Conservation (phyloP, 441 rosid genomes). For the Bruguiera hainesii region DNA sequence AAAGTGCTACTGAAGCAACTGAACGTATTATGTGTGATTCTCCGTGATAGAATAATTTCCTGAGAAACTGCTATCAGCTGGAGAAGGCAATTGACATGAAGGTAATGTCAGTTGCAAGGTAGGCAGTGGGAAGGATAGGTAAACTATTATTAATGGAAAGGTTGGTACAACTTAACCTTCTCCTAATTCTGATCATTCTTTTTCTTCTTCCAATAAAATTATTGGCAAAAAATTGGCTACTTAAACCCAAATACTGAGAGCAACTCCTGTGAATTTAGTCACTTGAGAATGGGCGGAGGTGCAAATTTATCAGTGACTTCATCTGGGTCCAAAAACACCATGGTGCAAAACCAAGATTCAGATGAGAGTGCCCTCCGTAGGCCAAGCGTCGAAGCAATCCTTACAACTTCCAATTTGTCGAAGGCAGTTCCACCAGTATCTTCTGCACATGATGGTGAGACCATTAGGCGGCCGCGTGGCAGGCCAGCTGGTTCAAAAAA, state of each 20-base stretch:
- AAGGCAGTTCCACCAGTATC: constrained; percentile 58
- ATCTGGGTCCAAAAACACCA: constrained; percentile 36
- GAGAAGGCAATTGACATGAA: constrained; percentile 63
- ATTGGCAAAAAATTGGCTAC: constrained; percentile 42
- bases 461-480: constrained; percentile 75
- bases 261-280: constrained; percentile 18
- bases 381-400: constrained; percentile 33
- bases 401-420: constrained; percentile 40
- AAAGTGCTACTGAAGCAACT: no score
- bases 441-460: constrained; percentile 53
- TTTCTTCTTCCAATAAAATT: constrained; percentile 48
- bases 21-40: no score
- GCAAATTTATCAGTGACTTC: constrained; percentile 43
- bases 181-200: constrained; percentile 83
- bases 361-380: constrained; percentile 38
- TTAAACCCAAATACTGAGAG: constrained; percentile 36
- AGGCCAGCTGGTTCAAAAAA: constrained; percentile 96
- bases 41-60: no score
- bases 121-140: constrained; percentile 41
- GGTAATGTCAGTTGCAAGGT: constrained; percentile 52
- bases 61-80: constrained; percentile 27
- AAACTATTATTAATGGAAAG: constrained; percentile 13
- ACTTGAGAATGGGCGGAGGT: constrained; percentile 50
- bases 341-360: constrained; percentile 49
- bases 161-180: constrained; percentile 74